These are phyloP conservation scores for Zymoseptoria ardabiliae DNA, from an alignment of 2,329 filamentous ascomycete species.

Conservation along the genomic window DNA sequence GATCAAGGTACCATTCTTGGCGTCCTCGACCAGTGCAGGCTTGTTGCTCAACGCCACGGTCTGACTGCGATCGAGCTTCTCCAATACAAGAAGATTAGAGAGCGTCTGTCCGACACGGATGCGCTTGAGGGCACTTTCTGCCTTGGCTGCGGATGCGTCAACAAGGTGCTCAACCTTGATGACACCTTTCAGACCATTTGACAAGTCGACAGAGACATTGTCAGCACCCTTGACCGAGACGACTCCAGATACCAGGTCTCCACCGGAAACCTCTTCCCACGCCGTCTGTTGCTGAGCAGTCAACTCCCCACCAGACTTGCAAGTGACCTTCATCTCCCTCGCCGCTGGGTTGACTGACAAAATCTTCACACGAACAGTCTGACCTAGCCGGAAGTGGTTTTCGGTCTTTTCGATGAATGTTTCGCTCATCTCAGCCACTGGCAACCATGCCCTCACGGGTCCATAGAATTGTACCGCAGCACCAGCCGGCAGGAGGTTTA, in stretches of 20 bases:
- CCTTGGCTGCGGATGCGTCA: constrained; percentile 76
- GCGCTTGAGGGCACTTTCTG: constrained; percentile 66
- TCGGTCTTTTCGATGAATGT: constrained; percentile 84
- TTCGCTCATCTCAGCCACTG: constrained; percentile 95
- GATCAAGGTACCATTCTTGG: constrained; percentile 65
- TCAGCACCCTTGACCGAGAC: constrained; percentile 44
- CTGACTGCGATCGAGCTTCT: constrained; percentile 71
- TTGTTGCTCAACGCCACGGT: constrained; percentile 75
- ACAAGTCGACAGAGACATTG: constrained; percentile 59
- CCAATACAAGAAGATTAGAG: constrained; percentile 74
- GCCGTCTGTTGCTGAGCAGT: constrained; percentile 67
- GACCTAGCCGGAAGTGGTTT: constrained; percentile 81
- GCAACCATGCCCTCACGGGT: constrained; percentile 73
- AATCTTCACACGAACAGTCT: constrained; percentile 87
- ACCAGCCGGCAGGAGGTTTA: constrained; percentile 69
- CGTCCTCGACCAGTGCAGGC: constrained; percentile 69
- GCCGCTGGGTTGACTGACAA: constrained; percentile 67
- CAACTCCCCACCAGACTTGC: constrained; percentile 78
- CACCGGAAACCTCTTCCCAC: constrained; percentile 65
- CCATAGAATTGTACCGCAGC: constrained; percentile 93
- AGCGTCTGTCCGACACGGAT: constrained; percentile 79
- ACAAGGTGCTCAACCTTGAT: constrained; percentile 72
- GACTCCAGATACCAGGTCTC: constrained; percentile 67
- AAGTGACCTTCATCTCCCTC: constrained; percentile 75
- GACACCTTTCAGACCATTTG: constrained; percentile 67